Evolutionary conservation across 1,284 basidiomycete species (phyloP), one percentile per base, ranked within the genome.

Genomic region (Microbotryum scabiosae): DNA sequence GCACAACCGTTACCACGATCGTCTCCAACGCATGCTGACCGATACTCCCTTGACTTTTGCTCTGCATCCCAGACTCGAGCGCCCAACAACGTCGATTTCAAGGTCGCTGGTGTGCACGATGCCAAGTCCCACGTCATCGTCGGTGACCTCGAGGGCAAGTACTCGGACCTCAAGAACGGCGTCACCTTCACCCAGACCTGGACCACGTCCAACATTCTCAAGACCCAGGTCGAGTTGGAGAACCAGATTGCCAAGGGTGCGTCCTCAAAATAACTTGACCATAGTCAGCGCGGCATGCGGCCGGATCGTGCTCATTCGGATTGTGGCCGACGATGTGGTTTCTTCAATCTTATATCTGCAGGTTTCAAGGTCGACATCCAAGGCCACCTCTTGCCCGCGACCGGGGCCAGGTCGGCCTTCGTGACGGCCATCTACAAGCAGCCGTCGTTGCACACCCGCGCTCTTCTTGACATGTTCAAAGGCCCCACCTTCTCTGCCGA

Each of bases 401-500:
- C 88, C 67, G 76, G 77, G 73, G 79, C 81, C 74, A 94, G 92
- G 83, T 83, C 84, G 57, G 90, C 90, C 63, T 79, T 91, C 71
- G 74, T 82, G 69, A 88, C 85, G 73, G 82, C 87, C 71, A 83
- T 85, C 77, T 97, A 94, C 86, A 97, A 97, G 83, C 92, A 96
- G 79, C 90, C 91, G 66, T 89, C 90, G 67, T 79, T 97, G 73
- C 93, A 98, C 85, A 86, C 87, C 73, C 88, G 93, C 71, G 89
- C 89, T 69, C 81, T 83, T 76, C 83, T 97, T 67, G 94, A 98
- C 77, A 78, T 97, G 72, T 91, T 97, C 88, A 97, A 91, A 86
- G 94, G 94, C 67, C 94, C 94, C 56, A 93, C 90, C 62, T 88
- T 97, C 82, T 97, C 93, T 68, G 88, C 92, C 63, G 94, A 98